Evolutionary conservation across 1,284 basidiomycete genomes (phyloP).

Genomic region (Kalmanozyma brasiliensis): DNA sequence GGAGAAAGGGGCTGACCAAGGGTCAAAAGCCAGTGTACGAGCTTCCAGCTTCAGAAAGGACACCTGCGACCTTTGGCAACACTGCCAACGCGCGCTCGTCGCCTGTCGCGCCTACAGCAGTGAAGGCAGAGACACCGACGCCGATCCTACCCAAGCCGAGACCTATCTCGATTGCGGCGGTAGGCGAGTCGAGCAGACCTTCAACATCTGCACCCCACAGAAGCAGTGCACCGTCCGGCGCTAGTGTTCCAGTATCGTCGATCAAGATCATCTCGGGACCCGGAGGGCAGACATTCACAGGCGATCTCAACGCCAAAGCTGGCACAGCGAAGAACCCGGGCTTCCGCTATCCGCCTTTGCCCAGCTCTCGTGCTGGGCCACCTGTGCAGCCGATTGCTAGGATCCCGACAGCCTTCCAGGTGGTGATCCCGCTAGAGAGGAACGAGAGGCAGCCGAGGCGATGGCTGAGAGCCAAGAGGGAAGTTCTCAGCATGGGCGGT

Average conservation of each 20-base stretch:
- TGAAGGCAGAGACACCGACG: constrained; percentile 28
- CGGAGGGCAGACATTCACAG: constrained; percentile 28
- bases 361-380: constrained; percentile 43
- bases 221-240: background rate
- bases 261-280: constrained; percentile 43
- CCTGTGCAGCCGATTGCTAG: constrained; percentile 51
- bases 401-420: constrained; percentile 50
- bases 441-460: constrained; percentile 35
- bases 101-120: constrained; percentile 13
- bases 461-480: constrained; percentile 50
- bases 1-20: constrained; percentile 65
- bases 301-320: constrained; percentile 41
- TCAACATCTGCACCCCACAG: background rate
- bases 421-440: constrained; percentile 51
- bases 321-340: constrained; percentile 46
- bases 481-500: constrained; percentile 58
- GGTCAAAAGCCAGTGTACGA: constrained; percentile 65
- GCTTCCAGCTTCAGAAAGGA: constrained; percentile 44
- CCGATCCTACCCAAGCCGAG: constrained; percentile 12
- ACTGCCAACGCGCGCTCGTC: constrained; percentile 23
- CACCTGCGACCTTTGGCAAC: constrained; percentile 43
- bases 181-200: background rate
- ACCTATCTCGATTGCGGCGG: no score
- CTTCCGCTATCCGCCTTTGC: constrained; percentile 55
- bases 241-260: constrained; percentile 2